Evolutionary conservation across 768 basidiomycete genomes (phyloP).

Genomic region (Neoboletus subvelutipes): DNA sequence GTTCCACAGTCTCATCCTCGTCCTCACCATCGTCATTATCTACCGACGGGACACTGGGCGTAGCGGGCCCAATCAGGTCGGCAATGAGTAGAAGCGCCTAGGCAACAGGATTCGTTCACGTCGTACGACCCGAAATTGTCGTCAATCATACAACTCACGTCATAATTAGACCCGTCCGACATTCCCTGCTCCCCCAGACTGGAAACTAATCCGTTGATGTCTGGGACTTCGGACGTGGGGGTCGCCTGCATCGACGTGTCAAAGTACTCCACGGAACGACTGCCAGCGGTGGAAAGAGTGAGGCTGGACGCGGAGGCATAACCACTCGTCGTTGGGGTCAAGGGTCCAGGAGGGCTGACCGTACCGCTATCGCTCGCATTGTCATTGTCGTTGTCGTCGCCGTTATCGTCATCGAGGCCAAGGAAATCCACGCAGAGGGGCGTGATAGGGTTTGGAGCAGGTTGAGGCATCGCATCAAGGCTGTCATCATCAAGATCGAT

Average conservation of each 20-base stretch:
- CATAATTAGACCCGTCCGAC: conserved; percentile 56
- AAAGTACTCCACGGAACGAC: conserved; percentile 28
- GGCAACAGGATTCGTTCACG: conserved; percentile 21
- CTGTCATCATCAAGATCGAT: conserved; percentile 54
- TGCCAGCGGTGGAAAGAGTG: conserved; percentile 25
- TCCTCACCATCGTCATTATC: conserved; percentile 13
- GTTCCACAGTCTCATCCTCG: background rate
- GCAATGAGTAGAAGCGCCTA: conserved; percentile 61
- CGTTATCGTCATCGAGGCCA: conserved; percentile 21
- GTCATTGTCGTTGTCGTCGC: conserved; percentile 27
- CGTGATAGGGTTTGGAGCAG: conserved; percentile 4
- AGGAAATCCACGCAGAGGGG: conserved; percentile 27
- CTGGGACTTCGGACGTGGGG: conserved; percentile 43
- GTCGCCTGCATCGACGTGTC: conserved; percentile 32
- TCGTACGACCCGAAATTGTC: conserved; percentile 21
- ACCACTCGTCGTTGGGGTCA: conserved; percentile 32
- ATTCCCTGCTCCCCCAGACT: conserved; percentile 46
- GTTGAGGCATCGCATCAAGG: conserved; percentile 22
- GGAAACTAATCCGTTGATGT: conserved; percentile 63
- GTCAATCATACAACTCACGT: conserved; percentile 49
- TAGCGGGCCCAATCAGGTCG: conserved; percentile 60
- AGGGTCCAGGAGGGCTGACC: conserved; percentile 31
- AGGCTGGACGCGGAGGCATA: conserved; percentile 30
- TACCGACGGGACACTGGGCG: conserved; percentile 2
- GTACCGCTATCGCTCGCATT: conserved; percentile 32